phyloP scores from a whole-genome alignment of 116 monocot genomes.

The Phalaenopsis hybrid region DNA sequence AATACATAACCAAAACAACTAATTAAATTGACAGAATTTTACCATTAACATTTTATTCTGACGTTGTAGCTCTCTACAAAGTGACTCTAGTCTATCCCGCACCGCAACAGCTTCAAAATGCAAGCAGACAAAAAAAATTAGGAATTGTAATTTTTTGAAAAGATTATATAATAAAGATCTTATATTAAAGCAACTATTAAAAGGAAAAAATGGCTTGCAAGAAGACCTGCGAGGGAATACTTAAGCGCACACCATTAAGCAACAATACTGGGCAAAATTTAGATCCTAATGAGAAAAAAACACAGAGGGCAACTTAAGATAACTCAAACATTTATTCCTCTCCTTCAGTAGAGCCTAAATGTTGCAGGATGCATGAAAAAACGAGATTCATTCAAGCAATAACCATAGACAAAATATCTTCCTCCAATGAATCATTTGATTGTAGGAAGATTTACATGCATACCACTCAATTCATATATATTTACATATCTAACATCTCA shows the following conservation, averaged over 20 bases:
- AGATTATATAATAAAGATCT: neutral
- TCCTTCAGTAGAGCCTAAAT: neutral
- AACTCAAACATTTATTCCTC: neutral
- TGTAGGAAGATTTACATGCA: too few species aligned
- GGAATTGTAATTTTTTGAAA: neutral
- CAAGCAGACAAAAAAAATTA: conserved; percentile 15
- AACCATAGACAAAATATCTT: neutral
- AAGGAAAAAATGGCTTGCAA: neutral
- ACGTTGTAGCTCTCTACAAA: conserved; percentile 92
- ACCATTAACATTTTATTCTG: conserved; percentile 98
- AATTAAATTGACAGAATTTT: conserved; percentile 11
- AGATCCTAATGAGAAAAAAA: neutral
- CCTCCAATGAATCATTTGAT: neutral
- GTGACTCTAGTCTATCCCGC: conserved; percentile 83
- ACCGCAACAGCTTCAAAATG: conserved; percentile 74
- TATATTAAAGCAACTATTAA: conserved; percentile 1
- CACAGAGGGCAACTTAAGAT: neutral
- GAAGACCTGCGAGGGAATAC: neutral
- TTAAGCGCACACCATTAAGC: neutral
- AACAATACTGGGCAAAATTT: neutral
- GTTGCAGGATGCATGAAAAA: neutral
- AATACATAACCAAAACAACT: neutral
- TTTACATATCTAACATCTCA: too few species aligned
- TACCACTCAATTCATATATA: too few species aligned
- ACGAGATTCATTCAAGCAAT: neutral